Evolutionary conservation across 495 filamentous ascomycete species (phyloP).

Genomic region (Jackrogersella minutella): DNA sequence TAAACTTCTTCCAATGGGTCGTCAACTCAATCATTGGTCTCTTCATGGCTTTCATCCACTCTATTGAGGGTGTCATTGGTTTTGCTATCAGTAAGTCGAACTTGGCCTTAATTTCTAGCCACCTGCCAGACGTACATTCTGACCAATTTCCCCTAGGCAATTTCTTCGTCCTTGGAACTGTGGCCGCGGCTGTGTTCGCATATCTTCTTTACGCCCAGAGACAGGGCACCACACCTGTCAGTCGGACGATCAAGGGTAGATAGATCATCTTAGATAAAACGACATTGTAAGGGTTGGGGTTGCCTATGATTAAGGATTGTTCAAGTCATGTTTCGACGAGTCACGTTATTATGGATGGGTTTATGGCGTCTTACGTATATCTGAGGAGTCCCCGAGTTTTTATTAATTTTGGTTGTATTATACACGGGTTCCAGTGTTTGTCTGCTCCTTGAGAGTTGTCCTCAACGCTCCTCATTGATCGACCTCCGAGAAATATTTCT

Average conservation of each 20-base stretch:
- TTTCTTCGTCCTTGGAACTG: conserved; percentile 59
- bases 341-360: too few species aligned
- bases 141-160: conserved; percentile 47
- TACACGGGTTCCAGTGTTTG: too few species aligned
- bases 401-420: too few species aligned
- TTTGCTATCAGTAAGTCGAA: conserved; percentile 51
- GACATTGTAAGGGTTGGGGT: too few species aligned
- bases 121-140: neutral
- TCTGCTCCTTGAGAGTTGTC: too few species aligned
- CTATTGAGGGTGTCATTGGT: conserved; percentile 49
- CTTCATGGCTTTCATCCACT: conserved; percentile 41
- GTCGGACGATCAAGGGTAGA: conserved; percentile 34
- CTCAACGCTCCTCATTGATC: too few species aligned
- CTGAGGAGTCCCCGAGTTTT: too few species aligned
- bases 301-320: neutral
- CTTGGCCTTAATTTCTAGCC: neutral
- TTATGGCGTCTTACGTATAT: too few species aligned
- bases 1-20: conserved; percentile 46
- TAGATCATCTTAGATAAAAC: neutral
- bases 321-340: neutral
- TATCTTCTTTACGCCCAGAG: conserved; percentile 52
- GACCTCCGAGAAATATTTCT: too few species aligned
- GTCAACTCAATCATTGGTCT: conserved; percentile 47
- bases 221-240: conserved; percentile 35
- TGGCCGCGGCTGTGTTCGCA: conserved; percentile 54